Percentiles rank a stretch among this genome's conserved stretches.
phyloP scores from a whole-genome alignment of 2,329 filamentous ascomycete genomes.

The Hirsutella rhossiliensis region DNA sequence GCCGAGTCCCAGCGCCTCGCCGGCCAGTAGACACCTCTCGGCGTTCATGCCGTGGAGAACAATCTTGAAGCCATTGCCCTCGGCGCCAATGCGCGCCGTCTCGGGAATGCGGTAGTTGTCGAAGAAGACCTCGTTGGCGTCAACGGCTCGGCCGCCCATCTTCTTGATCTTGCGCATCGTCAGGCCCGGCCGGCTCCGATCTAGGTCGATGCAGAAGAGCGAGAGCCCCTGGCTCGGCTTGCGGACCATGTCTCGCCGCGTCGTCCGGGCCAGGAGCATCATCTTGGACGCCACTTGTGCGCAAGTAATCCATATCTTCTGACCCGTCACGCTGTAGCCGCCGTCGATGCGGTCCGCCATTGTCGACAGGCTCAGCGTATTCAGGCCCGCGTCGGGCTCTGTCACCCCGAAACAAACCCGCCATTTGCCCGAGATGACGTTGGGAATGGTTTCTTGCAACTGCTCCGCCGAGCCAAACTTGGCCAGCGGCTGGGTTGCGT shows the following conservation, averaged over 20 bases:
- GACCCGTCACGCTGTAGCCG: conserved; percentile 57
- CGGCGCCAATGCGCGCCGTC: conserved; percentile 54
- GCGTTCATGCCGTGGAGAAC: conserved; percentile 73
- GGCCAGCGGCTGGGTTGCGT: conserved; percentile 63
- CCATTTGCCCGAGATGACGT: conserved; percentile 60
- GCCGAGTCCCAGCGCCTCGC: conserved; percentile 68
- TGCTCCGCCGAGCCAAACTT: conserved; percentile 59
- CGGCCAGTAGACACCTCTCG: conserved; percentile 62
- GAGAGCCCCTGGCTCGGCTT: conserved; percentile 67
- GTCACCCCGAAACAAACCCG: conserved; percentile 74
- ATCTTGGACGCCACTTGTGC: conserved; percentile 75
- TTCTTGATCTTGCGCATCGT: conserved; percentile 65
- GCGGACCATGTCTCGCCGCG: conserved; percentile 50
- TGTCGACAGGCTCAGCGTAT: conserved; percentile 62
- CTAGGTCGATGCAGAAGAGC: conserved; percentile 69
- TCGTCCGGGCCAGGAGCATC: conserved; percentile 71
- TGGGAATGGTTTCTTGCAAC: conserved; percentile 49
- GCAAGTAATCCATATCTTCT: conserved; percentile 85
- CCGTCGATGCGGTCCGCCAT: conserved; percentile 41
- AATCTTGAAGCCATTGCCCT: conserved; percentile 69
- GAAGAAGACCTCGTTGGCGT: conserved; percentile 83
- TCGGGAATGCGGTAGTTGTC: conserved; percentile 60
- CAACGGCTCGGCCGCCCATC: conserved; percentile 73
- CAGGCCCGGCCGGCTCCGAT: conserved; percentile 45
- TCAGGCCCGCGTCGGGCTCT: conserved; percentile 70